Evolutionary conservation across 2,329 filamentous ascomycete species (phyloP).

Genomic region (Cryoendolithus antarcticus): DNA sequence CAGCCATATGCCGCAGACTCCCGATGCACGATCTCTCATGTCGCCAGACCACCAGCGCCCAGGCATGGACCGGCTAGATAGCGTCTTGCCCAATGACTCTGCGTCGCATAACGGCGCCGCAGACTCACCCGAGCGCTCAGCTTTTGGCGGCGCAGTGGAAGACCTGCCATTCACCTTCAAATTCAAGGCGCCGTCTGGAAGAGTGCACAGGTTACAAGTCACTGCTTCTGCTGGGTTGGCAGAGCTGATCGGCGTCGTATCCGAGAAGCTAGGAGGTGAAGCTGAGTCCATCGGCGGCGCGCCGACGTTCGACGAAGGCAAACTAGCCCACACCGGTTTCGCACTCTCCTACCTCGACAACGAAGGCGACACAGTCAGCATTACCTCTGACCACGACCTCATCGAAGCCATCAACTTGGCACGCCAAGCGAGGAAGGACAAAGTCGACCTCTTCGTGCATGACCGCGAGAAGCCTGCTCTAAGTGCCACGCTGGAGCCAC

Average conservation of each 20-base stretch:
- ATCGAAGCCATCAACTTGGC: conserved; percentile 80
- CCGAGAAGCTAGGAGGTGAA: conserved; percentile 74
- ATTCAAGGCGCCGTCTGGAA: conserved; percentile 92
- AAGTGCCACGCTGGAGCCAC: conserved; percentile 48
- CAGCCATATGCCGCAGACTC: conserved; percentile 53
- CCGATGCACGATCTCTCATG: conserved; percentile 62
- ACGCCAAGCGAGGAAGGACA: conserved; percentile 65
- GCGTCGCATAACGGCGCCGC: conserved; percentile 73
- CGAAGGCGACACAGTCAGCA: conserved; percentile 90
- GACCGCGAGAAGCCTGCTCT: conserved; percentile 81
- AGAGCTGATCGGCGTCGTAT: conserved; percentile 64
- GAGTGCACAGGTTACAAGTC: conserved; percentile 85
- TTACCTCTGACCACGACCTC: conserved; percentile 89
- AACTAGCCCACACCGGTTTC: conserved; percentile 64
- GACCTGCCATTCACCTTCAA: conserved; percentile 91
- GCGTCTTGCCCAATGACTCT: conserved; percentile 83
- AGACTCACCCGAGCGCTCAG: conserved; percentile 62
- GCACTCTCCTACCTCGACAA: conserved; percentile 94
- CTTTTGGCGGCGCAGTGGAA: conserved; percentile 46
- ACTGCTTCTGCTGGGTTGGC: conserved; percentile 67
- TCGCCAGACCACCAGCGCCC: conserved; percentile 62
- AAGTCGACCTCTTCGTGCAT: conserved; percentile 95
- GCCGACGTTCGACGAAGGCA: conserved; percentile 66
- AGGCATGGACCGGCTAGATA: conserved; percentile 57
- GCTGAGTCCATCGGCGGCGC: conserved; percentile 71